Evolutionary conservation across 495 filamentous ascomycete species (phyloP).

Genomic region (Amniculicola lignicola): DNA sequence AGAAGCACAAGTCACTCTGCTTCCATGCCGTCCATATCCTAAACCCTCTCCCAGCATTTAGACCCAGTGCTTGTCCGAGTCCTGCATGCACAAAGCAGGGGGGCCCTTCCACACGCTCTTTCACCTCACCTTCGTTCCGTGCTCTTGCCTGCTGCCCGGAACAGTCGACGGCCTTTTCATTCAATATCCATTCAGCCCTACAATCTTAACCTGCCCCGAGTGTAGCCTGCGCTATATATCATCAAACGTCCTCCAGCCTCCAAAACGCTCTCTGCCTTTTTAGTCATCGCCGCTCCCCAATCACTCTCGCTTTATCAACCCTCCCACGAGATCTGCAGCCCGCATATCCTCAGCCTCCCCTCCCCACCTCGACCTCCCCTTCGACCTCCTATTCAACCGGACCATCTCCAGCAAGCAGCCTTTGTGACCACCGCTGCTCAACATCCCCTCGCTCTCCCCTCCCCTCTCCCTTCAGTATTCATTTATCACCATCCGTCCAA

Average conservation of each 20-base stretch:
- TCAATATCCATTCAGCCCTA: conserved; percentile 32
- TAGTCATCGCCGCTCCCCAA: conserved; percentile 27
- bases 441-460: background rate
- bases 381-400: conserved; percentile 7
- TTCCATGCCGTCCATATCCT: conserved; percentile 16
- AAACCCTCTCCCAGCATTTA: conserved; percentile 14
- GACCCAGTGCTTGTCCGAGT: conserved; percentile 27
- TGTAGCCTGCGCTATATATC: conserved; percentile 23
- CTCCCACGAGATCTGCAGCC: conserved; percentile 32
- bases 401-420: background rate
- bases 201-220: conserved; percentile 19
- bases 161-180: conserved; percentile 9
- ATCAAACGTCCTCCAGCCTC: conserved; percentile 25
- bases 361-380: conserved; percentile 25
- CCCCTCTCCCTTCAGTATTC: background rate
- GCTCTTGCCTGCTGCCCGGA: background rate
- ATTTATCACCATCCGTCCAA: background rate
- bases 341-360: conserved; percentile 30
- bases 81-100: conserved; percentile 33
- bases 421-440: background rate
- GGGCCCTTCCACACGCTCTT: conserved; percentile 20
- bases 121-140: conserved; percentile 20
- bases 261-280: conserved; percentile 17
- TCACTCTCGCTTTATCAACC: conserved; percentile 18
- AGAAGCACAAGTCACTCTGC: conserved; percentile 32